These are phyloP conservation scores for Alternaria incomplexa DNA, from an alignment of 2,329 filamentous ascomycete species.

Conservation along the genomic window DNA sequence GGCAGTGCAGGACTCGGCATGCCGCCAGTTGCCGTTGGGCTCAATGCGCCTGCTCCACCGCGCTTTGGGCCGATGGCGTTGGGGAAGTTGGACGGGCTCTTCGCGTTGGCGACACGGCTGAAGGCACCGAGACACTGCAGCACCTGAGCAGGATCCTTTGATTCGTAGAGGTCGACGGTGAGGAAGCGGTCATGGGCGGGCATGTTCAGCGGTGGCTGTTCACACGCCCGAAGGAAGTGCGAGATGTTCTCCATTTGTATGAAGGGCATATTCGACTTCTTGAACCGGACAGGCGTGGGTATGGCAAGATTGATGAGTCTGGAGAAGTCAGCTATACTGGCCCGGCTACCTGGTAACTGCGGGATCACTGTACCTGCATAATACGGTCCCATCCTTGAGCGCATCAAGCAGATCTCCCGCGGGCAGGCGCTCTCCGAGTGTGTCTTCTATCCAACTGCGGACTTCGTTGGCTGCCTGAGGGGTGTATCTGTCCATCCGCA, in stretches of 20 bases:
- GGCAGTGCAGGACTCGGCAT: slow-evolving; percentile 31
- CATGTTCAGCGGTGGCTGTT: slow-evolving; percentile 81
- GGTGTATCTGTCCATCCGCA: slow-evolving; percentile 93
- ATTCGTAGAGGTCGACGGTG: slow-evolving; percentile 94
- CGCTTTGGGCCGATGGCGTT: slow-evolving; percentile 76
- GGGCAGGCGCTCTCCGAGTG: slow-evolving; percentile 75
- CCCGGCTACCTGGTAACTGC: not conserved
- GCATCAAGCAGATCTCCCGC: slow-evolving; percentile 80
- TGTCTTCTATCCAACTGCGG: slow-evolving; percentile 82
- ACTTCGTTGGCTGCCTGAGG: slow-evolving; percentile 87
- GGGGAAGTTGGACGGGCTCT: slow-evolving; percentile 77
- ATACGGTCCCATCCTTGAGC: slow-evolving; percentile 86
- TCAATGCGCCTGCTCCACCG: slow-evolving; percentile 54
- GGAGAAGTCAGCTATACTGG: not conserved
- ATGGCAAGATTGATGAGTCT: slow-evolving; percentile 83
- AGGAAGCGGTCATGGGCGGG: slow-evolving; percentile 95
- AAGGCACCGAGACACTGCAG: slow-evolving; percentile 91
- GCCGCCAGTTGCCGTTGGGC: slow-evolving; percentile 42
- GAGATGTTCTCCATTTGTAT: slow-evolving; percentile 99
- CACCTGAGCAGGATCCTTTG: slow-evolving; percentile 95
- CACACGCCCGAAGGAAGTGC: slow-evolving; percentile 89
- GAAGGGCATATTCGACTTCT: slow-evolving; percentile 93
- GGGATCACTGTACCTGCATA: slow-evolving; percentile 77
- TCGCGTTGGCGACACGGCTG: slow-evolving; percentile 79
- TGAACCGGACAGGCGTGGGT: slow-evolving; percentile 84